These are phyloP conservation scores for Ustilago shanxiensis DNA, from an alignment of 1,284 basidiomycete species.

Conservation along the genomic window DNA sequence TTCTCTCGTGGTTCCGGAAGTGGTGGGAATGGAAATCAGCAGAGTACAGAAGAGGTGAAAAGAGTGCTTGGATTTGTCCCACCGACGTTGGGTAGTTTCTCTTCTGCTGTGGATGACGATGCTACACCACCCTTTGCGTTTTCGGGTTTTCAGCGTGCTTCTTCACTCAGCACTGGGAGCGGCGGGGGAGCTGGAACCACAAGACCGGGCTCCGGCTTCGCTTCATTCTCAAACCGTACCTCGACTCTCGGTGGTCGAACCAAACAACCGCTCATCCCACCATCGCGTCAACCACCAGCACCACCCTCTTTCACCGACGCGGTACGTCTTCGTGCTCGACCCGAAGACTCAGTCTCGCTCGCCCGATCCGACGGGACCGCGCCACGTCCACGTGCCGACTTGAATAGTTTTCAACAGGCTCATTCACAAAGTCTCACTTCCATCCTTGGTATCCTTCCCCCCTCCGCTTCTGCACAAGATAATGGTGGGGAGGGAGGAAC, in stretches of 20 bases:
- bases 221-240: slow-evolving; percentile 10
- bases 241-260: neutral
- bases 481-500: slow-evolving; percentile 11
- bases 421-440: slow-evolving; percentile 34
- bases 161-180: slow-evolving; percentile 23
- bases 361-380: slow-evolving; percentile 32
- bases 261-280: slow-evolving; percentile 37
- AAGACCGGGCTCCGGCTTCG: slow-evolving; percentile 6
- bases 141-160: slow-evolving; percentile 42
- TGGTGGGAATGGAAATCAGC: neutral
- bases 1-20: neutral
- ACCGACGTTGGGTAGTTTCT: slow-evolving; percentile 39
- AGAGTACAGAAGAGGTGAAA: slow-evolving; percentile 16
- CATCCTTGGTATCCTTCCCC: slow-evolving; percentile 36
- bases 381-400: slow-evolving; percentile 39
- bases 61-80: slow-evolving; percentile 13
- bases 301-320: slow-evolving; percentile 44
- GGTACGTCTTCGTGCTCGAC: slow-evolving; percentile 39
- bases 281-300: slow-evolving; percentile 27
- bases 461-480: too few relatives aligned
- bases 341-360: slow-evolving; percentile 37
- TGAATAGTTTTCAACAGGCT: slow-evolving; percentile 53
- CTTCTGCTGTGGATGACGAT: slow-evolving; percentile 31
- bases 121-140: slow-evolving; percentile 22
- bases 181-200: too few relatives aligned